These are phyloP conservation scores for Agaricus blazei DNA, from an alignment of 768 basidiomycete genomes.

Conservation along the genomic window DNA sequence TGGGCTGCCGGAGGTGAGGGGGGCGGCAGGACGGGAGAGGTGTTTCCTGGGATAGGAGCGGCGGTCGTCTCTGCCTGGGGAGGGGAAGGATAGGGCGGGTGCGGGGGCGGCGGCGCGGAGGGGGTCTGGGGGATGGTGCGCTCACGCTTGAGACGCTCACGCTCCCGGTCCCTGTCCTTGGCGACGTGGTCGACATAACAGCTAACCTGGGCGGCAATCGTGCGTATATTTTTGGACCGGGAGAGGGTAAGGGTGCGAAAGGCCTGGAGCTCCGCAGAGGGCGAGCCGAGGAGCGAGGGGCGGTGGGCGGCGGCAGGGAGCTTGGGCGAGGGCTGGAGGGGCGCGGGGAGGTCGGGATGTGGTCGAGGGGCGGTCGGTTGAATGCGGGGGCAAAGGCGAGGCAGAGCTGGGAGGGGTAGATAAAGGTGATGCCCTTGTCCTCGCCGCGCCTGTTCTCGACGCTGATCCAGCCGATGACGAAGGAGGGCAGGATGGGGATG, in stretches of 20 bases:
- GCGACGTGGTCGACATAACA: constrained; percentile 72
- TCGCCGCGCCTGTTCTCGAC: constrained; percentile 78
- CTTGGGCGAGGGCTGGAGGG: constrained; percentile 50
- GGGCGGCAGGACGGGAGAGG: constrained; percentile 22
- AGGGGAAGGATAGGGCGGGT: constrained; percentile 52
- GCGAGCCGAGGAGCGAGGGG: constrained; percentile 26
- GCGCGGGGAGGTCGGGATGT: constrained; percentile 58
- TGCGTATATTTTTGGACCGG: constrained; percentile 42
- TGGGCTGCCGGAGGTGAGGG: constrained; percentile 9
- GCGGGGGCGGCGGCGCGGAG: constrained; percentile 11
- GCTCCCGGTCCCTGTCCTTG: constrained; percentile 72
- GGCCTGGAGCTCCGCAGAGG: constrained; percentile 22
- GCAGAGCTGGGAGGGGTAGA: constrained; percentile 67
- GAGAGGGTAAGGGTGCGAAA: constrained; percentile 51
- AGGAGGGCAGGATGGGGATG: constrained; percentile 41
- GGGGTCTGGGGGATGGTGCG: constrained; percentile 19
- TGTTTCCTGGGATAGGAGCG: constrained; percentile 17
- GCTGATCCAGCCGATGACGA: constrained; percentile 67
- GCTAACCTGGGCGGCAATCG: constrained; percentile 56
- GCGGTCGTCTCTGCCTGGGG: constrained; percentile 40
- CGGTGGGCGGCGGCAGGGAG: constrained; percentile 14
- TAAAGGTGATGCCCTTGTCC: constrained; percentile 69
- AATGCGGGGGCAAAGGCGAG: constrained; percentile 35
- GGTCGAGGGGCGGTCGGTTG: constrained; percentile 36
- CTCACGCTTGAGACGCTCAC: constrained; percentile 67